Base-by-base conservation (phyloP, 169 alveolate species). In the Eimeria falciformis region DNA sequence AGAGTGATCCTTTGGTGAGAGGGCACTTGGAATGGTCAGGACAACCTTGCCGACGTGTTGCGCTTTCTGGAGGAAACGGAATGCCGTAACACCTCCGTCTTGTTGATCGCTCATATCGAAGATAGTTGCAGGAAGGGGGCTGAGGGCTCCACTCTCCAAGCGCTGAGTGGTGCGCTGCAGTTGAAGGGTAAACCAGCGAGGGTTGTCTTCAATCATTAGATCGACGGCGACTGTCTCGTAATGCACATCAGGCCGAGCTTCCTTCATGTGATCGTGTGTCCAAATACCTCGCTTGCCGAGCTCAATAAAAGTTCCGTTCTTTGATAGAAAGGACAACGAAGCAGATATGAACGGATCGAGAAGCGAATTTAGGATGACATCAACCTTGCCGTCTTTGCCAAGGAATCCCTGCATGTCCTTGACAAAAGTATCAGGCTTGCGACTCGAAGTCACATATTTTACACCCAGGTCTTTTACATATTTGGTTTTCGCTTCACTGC, bases 281-380 rank as follows among this genome's bases (percentile, higher is more conserved):
- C 94, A 93, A 37, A 88, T 93, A 53, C 91, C 94, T 14, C 96
- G 90, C 84, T 95, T 95, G 87, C 96, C 96, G 37, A 95, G 81
- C 87, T 95, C 96, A 87, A 95, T 94, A 90, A 95, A 95, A 45
- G 91, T 93, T 2, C 97, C 97, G 7, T 92, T 92, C 18, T 58
- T 37, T 55, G 86, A 78, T 58, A 95, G 56, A 55, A 88, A 82
- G 29, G 86, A 78, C 65, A 93, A 88, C n/a, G 96, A 91, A n/a
- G 91, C 65, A 23, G 95, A 92, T 18, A 94, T 93, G 62, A 69
- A 83, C 47, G 50, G 84, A 77, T 53, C 95, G 7, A 93, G 93
- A 37, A 95, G 82, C 56, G 94, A 93, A 69, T 95, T 95, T 50
- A 95, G 94, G 27, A 95, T 95, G 46, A 95, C 95, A 37, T 95